Conservation (phyloP, 306 rosid genomes). For the Leucaena leucocephala region DNA sequence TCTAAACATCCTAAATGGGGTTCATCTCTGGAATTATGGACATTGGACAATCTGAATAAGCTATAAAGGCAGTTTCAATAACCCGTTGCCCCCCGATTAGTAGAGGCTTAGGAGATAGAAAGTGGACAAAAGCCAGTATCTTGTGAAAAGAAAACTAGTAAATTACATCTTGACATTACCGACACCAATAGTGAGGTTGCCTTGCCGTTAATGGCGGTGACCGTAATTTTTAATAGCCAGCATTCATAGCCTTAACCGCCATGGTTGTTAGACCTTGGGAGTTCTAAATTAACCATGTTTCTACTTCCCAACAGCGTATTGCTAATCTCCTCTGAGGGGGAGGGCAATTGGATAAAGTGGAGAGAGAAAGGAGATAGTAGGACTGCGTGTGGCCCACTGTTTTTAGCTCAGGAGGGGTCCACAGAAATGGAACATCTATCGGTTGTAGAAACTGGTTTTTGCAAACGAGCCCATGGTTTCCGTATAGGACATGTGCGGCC, state of each 20-base stretch:
- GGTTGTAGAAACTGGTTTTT: slow-evolving; percentile 36
- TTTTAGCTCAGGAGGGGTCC: slow-evolving; percentile 36
- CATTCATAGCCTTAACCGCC: neutral
- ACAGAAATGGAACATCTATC: slow-evolving; percentile 22
- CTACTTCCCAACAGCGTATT: neutral
- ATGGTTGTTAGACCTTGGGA: neutral
- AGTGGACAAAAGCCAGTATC: too few relatives aligned
- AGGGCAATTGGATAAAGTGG: neutral
- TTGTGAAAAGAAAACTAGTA: too few relatives aligned
- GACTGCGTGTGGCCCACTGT: slow-evolving; percentile 41
- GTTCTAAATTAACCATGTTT: neutral
- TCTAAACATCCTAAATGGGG: too few relatives aligned
- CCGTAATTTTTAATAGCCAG: neutral
- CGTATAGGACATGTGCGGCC: neutral
- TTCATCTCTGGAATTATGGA: too few relatives aligned
- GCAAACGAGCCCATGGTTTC: slow-evolving; percentile 44
- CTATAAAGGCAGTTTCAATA: too few relatives aligned
- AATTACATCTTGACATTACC: neutral
- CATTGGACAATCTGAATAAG: too few relatives aligned
- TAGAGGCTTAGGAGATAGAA: too few relatives aligned
- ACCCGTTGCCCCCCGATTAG: too few relatives aligned
- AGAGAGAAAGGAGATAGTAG: slow-evolving; percentile 20
- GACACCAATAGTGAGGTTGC: neutral
- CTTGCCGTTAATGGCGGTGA: neutral
- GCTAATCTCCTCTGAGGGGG: neutral